These are phyloP conservation scores for Gracilaria gracilis DNA, from an alignment of 23 red algal genomes.

Conservation along the genomic window DNA sequence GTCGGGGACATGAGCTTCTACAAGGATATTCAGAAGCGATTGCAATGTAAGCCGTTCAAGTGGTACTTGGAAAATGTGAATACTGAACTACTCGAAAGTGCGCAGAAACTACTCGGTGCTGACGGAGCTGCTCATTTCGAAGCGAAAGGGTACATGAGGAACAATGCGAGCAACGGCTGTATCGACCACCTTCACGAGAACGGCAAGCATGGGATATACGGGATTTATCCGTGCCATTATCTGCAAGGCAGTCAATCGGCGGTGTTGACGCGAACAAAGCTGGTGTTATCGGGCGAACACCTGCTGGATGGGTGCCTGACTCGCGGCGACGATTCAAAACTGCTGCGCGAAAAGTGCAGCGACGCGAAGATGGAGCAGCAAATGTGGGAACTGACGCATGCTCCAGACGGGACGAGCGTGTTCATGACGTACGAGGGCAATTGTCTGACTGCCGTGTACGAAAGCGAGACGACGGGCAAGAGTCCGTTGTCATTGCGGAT, in stretches of 20 bases:
- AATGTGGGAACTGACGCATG: constrained; percentile 2
- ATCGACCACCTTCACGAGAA: constrained; percentile 63
- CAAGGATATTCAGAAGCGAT: constrained; percentile 44
- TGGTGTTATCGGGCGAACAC: constrained; percentile 51
- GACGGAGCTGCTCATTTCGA: constrained; percentile 17
- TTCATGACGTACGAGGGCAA: constrained; percentile 14
- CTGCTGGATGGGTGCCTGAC: constrained; percentile 60
- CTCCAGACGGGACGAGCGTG: not conserved
- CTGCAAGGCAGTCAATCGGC: constrained; percentile 57
- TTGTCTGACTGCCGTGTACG: constrained; percentile 47
- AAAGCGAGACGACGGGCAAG: constrained; percentile 4
- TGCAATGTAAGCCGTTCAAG: constrained; percentile 46
- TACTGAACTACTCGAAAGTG: constrained; percentile 20
- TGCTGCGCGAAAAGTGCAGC: constrained; percentile 18
- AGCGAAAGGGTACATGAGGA: constrained; percentile 55
- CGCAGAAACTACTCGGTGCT: constrained; percentile 18
- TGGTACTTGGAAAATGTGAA: constrained; percentile 73
- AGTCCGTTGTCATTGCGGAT: constrained; percentile 50
- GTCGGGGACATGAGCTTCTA: constrained; percentile 53
- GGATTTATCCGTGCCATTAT: constrained; percentile 67
- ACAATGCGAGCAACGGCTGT: constrained; percentile 16
- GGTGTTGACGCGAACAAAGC: constrained; percentile 16
- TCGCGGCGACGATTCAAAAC: constrained; percentile 4
- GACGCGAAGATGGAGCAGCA: constrained; percentile 1
- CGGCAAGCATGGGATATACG: constrained; percentile 12